Evolutionary conservation across 768 basidiomycete genomes (phyloP).

Genomic region (Mycena belliarum): DNA sequence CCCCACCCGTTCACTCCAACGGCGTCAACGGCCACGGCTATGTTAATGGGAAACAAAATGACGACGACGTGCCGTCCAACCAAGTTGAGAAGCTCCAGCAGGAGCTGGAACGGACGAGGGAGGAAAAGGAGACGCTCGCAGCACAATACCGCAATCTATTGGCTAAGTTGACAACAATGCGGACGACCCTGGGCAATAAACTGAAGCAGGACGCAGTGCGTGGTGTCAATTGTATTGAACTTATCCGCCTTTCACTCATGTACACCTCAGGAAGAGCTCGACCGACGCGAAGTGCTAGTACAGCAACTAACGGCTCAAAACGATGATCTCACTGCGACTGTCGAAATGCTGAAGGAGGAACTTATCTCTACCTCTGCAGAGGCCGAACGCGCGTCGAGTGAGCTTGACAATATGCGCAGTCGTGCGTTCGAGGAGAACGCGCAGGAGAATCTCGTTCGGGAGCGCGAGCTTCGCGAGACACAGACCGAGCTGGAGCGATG

Average conservation of each 20-base stretch:
- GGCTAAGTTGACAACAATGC: conserved; percentile 89
- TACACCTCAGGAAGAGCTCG: conserved; percentile 89
- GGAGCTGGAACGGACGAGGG: conserved; percentile 72
- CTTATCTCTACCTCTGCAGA: conserved; percentile 77
- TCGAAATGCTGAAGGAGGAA: conserved; percentile 82
- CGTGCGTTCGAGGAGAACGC: conserved; percentile 66
- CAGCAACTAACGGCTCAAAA: conserved; percentile 78
- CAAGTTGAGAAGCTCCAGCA: conserved; percentile 62
- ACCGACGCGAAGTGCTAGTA: conserved; percentile 84
- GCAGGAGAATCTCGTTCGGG: conserved; percentile 70
- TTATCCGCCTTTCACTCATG: conserved; percentile 10
- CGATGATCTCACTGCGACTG: conserved; percentile 66
- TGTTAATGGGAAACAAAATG: conserved; percentile 32
- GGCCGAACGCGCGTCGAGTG: conserved; percentile 63
- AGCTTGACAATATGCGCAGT: conserved; percentile 68
- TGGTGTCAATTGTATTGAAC: not conserved
- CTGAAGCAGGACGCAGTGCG: conserved; percentile 93
- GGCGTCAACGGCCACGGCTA: conserved; percentile 36
- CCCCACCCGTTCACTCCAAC: conserved; percentile 33
- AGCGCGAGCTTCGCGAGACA: conserved; percentile 78
- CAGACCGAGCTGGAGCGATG: conserved; percentile 87
- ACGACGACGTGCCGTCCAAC: conserved; percentile 44
- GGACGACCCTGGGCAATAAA: conserved; percentile 90
- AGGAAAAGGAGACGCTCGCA: conserved; percentile 88
- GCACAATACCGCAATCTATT: conserved; percentile 85